Percentiles rank a stretch among this genome's conserved stretches.
Conservation (phyloP, 805 yeast genomes). For the Cyberlindnera americana region DNA sequence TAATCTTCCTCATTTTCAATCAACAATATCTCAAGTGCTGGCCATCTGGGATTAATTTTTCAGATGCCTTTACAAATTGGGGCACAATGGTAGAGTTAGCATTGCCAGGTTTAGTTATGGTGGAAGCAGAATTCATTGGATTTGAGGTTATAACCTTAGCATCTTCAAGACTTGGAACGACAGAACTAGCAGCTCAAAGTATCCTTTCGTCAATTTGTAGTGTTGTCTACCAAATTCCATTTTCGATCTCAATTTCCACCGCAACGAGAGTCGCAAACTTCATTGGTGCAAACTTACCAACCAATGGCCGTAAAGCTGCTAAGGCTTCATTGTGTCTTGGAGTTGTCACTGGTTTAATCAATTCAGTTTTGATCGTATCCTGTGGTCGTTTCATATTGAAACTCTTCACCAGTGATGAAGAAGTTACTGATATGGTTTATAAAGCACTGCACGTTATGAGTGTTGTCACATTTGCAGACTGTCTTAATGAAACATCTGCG, state of each 20-base stretch:
- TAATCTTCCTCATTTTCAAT: constrained; percentile 33
- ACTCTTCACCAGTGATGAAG: constrained; percentile 58
- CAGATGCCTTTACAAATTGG: constrained; percentile 50
- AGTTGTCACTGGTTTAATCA: constrained; percentile 41
- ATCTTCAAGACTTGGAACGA: constrained; percentile 66
- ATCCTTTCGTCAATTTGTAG: constrained; percentile 64
- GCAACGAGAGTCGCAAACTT: constrained; percentile 71
- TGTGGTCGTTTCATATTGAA: constrained; percentile 49
- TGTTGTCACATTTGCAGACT: constrained; percentile 64
- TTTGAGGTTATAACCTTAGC: constrained; percentile 68
- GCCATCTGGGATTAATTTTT: constrained; percentile 36
- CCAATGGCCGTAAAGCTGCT: constrained; percentile 42
- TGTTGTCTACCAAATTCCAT: constrained; percentile 65
- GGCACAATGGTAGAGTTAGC: constrained; percentile 51
- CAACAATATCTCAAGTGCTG: constrained; percentile 60
- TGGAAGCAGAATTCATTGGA: constrained; percentile 72
- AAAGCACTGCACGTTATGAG: constrained; percentile 61
- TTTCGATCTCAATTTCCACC: constrained; percentile 65
- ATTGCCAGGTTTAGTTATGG: constrained; percentile 68
- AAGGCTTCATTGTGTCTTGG: constrained; percentile 42
- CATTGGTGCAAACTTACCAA: constrained; percentile 53
- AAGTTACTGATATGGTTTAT: constrained; percentile 51
- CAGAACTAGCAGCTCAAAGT: constrained; percentile 68
- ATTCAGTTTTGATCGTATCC: constrained; percentile 47
- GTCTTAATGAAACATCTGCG: constrained; percentile 68